A percentile compares a stretch with the other conserved stretches of the same genome.
These are phyloP conservation scores for Spergularia marina DNA, from an alignment of 148 eudicot species.

Conservation along the genomic window DNA sequence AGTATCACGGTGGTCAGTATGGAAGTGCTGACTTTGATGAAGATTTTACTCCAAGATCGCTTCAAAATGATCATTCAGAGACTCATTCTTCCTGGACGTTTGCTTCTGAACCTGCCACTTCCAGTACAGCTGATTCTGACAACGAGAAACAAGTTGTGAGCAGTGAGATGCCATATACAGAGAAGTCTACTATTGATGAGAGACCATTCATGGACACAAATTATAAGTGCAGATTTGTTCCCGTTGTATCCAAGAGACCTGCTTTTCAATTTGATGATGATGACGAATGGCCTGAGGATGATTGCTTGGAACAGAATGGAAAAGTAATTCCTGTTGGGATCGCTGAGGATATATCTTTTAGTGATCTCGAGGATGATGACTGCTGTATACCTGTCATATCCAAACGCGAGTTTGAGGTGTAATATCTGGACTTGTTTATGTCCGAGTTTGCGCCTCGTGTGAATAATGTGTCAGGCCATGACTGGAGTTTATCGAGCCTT, in stretches of 20 bases:
- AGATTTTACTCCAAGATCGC: conserved; percentile 30
- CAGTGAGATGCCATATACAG: conserved; percentile 42
- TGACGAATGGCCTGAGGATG: conserved; percentile 84
- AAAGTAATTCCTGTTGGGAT: conserved; percentile 36
- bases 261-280: conserved; percentile 44
- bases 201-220: conserved; percentile 31
- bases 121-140: conserved; percentile 40
- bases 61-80: conserved; percentile 34
- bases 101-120: conserved; percentile 42
- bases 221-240: conserved; percentile 28
- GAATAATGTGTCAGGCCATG: conserved; percentile 5
- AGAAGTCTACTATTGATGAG: conserved; percentile 54
- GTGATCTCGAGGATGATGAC: conserved; percentile 94
- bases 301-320: conserved; percentile 44
- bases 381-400: conserved; percentile 52
- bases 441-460: conserved; percentile 5
- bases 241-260: conserved; percentile 31
- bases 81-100: conserved; percentile 31
- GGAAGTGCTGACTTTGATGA: conserved; percentile 47
- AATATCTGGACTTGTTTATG: neutral
- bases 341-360: conserved; percentile 81
- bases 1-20: conserved; percentile 33
- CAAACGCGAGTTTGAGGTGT: conserved; percentile 29
- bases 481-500: neutral
- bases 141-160: conserved; percentile 40